Percentiles rank a stretch among this genome's conserved stretches.
Evolutionary conservation across 768 basidiomycete species (phyloP).

Genomic region (Boletales sp.): DNA sequence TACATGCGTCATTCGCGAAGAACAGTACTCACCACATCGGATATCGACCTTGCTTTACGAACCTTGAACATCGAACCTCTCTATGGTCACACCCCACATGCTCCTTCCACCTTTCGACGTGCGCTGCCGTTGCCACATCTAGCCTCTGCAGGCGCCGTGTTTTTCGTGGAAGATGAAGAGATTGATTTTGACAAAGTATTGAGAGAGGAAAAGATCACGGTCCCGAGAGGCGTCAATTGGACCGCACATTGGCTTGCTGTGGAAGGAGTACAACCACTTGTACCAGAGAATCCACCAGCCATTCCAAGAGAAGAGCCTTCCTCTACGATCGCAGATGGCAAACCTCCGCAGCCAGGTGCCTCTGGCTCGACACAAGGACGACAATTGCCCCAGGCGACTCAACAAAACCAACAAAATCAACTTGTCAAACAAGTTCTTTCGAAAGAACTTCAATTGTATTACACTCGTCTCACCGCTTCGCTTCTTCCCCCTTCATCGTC

Average conservation of each 20-base stretch:
- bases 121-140: constrained; percentile 44
- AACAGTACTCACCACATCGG: constrained; percentile 83
- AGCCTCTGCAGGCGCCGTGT: constrained; percentile 64
- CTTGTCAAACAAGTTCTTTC: constrained; percentile 92
- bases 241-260: constrained; percentile 98
- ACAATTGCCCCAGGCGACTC: constrained; percentile 29
- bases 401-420: constrained; percentile 60
- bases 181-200: constrained; percentile 93
- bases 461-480: constrained; percentile 83
- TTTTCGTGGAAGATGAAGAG: constrained; percentile 95
- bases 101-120: constrained; percentile 38
- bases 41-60: constrained; percentile 91
- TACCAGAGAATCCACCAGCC: constrained; percentile 92
- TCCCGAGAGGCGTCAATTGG: constrained; percentile 82
- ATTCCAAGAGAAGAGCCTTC: constrained; percentile 54
- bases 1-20: constrained; percentile 95
- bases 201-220: constrained; percentile 76
- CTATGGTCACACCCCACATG: constrained; percentile 53
- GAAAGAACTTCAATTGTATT: constrained; percentile 92
- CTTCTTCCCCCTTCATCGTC: constrained; percentile 58
- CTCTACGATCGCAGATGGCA: constrained; percentile 24
- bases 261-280: constrained; percentile 95
- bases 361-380: constrained; percentile 20
- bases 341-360: constrained; percentile 27
- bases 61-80: constrained; percentile 96